These are phyloP conservation scores for Leccinum incarnatum DNA, from an alignment of 768 basidiomycete genomes.

Conservation along the genomic window DNA sequence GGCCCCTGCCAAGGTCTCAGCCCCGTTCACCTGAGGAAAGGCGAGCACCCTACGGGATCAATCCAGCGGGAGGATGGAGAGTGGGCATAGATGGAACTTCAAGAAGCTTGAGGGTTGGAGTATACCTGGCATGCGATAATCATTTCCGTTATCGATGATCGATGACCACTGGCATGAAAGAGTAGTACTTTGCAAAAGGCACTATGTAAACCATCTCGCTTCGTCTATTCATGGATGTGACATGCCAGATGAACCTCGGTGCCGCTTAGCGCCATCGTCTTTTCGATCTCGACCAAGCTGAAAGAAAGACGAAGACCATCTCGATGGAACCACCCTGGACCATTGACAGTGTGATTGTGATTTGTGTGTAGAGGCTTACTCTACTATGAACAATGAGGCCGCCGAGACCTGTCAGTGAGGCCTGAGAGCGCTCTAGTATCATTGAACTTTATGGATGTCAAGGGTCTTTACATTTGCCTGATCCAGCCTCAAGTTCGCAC, in stretches of 20 bases:
- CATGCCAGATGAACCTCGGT: neutral
- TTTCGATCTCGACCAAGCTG: neutral
- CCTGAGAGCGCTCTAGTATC: neutral
- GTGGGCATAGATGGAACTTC: neutral
- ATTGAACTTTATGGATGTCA: neutral
- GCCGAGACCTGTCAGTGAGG: neutral
- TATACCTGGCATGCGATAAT: slow-evolving; percentile 13
- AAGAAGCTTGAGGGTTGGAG: neutral
- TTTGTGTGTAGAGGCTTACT: slow-evolving; percentile 1
- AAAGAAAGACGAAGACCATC: slow-evolving; percentile 8
- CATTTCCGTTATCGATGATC: slow-evolving; percentile 29
- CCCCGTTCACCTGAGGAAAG: neutral
- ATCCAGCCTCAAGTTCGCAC: slow-evolving; percentile 23
- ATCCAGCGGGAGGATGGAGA: neutral
- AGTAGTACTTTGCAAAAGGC: neutral
- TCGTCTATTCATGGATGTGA: neutral
- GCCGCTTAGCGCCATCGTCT: neutral
- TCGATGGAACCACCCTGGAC: neutral
- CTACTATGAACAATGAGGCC: neutral
- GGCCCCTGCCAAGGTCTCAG: neutral
- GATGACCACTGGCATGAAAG: neutral
- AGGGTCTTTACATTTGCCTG: slow-evolving; percentile 2
- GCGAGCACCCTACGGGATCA: neutral
- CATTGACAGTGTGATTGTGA: neutral
- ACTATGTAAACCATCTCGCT: neutral